Conservation (phyloP, 441 rosid species). For the Eutrema salsugineum region DNA sequence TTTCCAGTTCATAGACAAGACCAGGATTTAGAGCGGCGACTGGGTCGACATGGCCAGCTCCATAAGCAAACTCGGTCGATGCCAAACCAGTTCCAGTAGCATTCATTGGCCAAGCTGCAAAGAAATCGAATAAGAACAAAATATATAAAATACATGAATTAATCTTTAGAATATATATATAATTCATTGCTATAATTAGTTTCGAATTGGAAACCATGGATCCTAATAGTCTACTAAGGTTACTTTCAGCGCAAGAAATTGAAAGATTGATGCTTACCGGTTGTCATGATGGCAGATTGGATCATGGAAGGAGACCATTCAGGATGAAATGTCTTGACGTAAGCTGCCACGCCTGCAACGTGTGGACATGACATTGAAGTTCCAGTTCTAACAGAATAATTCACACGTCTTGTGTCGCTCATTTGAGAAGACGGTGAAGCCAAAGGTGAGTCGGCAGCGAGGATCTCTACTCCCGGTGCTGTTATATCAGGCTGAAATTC, state of each 20-base stretch:
- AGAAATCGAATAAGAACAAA: too few species aligned
- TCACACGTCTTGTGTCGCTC: slow-evolving; percentile 2
- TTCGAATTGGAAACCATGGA: too few species aligned
- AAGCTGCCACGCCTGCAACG: slow-evolving; percentile 43
- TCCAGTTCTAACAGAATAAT: slow-evolving; percentile 31
- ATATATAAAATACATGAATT: too few species aligned
- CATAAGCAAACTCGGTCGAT: slow-evolving; percentile 34
- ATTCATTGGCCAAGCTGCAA: slow-evolving; percentile 35
- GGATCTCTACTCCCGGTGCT: slow-evolving; percentile 47
- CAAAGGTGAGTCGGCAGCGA: slow-evolving; percentile 40
- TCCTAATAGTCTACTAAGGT: too few species aligned
- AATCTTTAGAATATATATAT: too few species aligned
- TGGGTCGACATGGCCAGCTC: not conserved
- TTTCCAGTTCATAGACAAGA: not conserved
- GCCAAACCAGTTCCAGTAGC: not conserved
- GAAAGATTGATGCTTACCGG: too few species aligned
- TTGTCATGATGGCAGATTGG: too few species aligned
- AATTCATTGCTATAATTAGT: too few species aligned
- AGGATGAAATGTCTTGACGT: slow-evolving; percentile 39
- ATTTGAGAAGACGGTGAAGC: not conserved
- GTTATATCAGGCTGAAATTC: too few species aligned
- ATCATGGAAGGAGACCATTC: slow-evolving; percentile 39
- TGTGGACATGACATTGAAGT: slow-evolving; percentile 59
- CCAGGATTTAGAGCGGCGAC: not conserved
- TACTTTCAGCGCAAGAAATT: too few species aligned